Base-by-base conservation (phyloP, 129 eudicot genomes). In the Dittrichia graveolens region DNA sequence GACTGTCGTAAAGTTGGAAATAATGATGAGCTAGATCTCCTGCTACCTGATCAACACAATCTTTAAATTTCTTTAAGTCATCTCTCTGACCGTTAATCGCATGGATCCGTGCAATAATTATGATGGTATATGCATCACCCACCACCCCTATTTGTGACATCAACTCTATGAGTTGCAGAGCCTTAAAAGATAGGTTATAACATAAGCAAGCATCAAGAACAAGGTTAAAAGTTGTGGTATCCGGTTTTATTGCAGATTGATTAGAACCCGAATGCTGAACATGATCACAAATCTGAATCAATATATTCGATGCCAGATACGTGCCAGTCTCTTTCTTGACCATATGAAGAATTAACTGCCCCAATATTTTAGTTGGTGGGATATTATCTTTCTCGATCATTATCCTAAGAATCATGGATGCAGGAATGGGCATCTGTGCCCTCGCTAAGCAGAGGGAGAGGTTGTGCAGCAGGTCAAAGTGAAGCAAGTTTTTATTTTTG, bases 171-270 rank as follows among this genome's bases (percentile, higher is more conserved):
- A 90, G 78, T 74, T 86, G 85, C 5, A 84, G 87, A 55, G 85
- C 99, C 67, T 84, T 94, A 14, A 86, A 80, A 57, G 88, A 60
- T 31, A 86, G 69, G 74, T 80, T 78, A 81, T 78, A 83, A 75
- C 86, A 76, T 56, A 79, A 72, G 77, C 96, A 90, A 54, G 91
- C 90, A 84, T 88, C 85, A 75, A 94, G 93, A 80, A 88, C 84
- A 58, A 90, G 89, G 83, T 94, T 94, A 71, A 90, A 94, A 63
- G 85, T 61, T 72, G 76, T 8, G 5, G 89, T 85, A 75, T 87
- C 88, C 19, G 91, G 97, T 60, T 83, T 88, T 48, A 72, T 64
- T 37, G 64, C 62, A 11, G 79, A 56, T 11, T 45, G 78, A 8
- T 79, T 77, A 42, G 55, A 71, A 38, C 75, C 80, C 24, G 74